Evolutionary conservation across 305 asterid species (phyloP), one percentile per base, ranked within the genome.

Genomic region (Solanum hybrid): DNA sequence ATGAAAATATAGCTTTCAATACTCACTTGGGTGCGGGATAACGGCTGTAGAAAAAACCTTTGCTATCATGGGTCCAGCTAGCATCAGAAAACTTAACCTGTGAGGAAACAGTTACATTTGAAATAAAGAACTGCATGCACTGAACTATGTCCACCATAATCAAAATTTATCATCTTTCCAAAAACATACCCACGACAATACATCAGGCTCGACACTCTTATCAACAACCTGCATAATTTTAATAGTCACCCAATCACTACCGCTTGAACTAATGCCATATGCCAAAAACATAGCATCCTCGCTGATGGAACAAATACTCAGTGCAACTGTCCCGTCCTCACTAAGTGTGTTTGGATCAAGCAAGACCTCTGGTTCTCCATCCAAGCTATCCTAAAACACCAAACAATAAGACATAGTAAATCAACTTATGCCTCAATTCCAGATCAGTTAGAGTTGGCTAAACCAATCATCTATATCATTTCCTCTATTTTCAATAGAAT

Each of bases 171-270:
- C 40, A 38, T 35, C 26, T 40, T 38, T 66, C 38, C 27, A 89
- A 87, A 89, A 38, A 36, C 85, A 85, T 94, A 96, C 99, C 99
- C 99, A 97, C 34, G 98, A 95, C 89, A 96, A 86, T 73, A 93
- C 92, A 92, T 97, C 98, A 42, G 97, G 92, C 93, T 91, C 93
- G 26, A 90, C 92, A 45, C 42, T 89, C 93, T 94, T 97, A 92
- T 95, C 95, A 86, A 94, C 97, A 90, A 96, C 89, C 85, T 91
- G 91, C 95, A 95, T 92, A 69, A 97, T 96, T 91, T 94, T 96
- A 81, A 96, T 91, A 88, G 98, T 97, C 42, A 96, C 97, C 99
- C 99, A 97, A 92, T 97, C 99, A 56, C 99, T 97, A 88, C 99
- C 99, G 87, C 99, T 96, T 2, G 95, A 90, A 94, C 98, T 96